Percentiles rank a stretch among this genome's conserved stretches.
phyloP scores from a whole-genome alignment of 192 early-diverging fungal genomes.

The Coemansia sp. region DNA sequence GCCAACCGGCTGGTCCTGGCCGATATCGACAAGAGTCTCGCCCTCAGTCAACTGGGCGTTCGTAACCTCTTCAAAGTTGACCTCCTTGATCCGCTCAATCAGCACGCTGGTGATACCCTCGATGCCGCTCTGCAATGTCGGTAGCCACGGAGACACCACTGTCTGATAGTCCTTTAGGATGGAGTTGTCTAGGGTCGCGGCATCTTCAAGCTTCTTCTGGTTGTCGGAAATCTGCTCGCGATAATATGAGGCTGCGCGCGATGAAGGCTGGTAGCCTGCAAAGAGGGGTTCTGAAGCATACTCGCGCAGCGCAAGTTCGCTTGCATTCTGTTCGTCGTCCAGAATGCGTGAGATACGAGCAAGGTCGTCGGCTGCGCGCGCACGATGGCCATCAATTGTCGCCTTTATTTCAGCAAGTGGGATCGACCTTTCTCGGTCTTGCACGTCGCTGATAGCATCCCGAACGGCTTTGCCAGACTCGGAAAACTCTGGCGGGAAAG shows the following conservation, averaged over 20 bases:
- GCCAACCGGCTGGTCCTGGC: constrained; percentile 42
- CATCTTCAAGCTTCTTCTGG: constrained; percentile 76
- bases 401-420: constrained; percentile 61
- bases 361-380: constrained; percentile 62
- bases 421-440: constrained; percentile 56
- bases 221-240: constrained; percentile 74
- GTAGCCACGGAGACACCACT: constrained; percentile 47
- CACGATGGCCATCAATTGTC: constrained; percentile 65
- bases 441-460: constrained; percentile 62
- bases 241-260: constrained; percentile 66
- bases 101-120: constrained; percentile 56
- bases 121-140: constrained; percentile 38
- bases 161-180: constrained; percentile 47
- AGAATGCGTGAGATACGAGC: constrained; percentile 65
- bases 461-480: constrained; percentile 61
- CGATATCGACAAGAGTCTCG: constrained; percentile 65
- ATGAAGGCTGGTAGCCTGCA: constrained; percentile 85
- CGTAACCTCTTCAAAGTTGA: constrained; percentile 36
- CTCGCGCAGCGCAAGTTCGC: constrained; percentile 72
- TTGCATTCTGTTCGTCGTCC: constrained; percentile 87
- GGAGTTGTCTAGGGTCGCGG: constrained; percentile 62
- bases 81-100: constrained; percentile 47
- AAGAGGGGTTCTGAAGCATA: constrained; percentile 64
- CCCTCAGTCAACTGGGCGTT: constrained; percentile 20
- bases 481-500: constrained; percentile 56